A percentile compares a stretch with the other conserved stretches of the same genome.
Evolutionary conservation across 495 filamentous ascomycete species (phyloP).

Genomic region (Sphaerosporella brunnea): DNA sequence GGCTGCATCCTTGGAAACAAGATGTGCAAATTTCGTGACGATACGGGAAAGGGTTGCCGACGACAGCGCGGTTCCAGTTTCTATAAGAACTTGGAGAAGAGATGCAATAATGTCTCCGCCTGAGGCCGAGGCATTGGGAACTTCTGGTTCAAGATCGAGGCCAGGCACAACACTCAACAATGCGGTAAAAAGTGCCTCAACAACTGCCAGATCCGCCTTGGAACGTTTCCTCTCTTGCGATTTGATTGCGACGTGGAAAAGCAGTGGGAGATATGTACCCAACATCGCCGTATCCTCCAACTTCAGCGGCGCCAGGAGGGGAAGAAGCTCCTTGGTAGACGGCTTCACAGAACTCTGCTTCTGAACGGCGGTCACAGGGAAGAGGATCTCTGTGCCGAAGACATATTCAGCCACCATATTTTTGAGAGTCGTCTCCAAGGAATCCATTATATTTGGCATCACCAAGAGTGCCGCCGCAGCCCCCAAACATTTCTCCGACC

Average conservation of each 20-base stretch:
- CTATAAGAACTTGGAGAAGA: slow-evolving; percentile 15
- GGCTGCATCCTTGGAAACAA: background rate
- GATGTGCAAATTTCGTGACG: slow-evolving; percentile 15
- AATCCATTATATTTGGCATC: background rate
- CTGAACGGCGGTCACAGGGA: background rate
- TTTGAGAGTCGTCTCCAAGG: slow-evolving; percentile 5
- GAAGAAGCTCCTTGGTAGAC: slow-evolving; percentile 12
- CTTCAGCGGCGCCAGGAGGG: slow-evolving; percentile 12
- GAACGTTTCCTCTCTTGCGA: slow-evolving; percentile 8
- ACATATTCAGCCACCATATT: slow-evolving; percentile 19
- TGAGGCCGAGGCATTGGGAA: background rate
- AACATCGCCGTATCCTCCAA: background rate
- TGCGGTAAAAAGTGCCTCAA: slow-evolving; percentile 15
- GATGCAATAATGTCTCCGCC: background rate
- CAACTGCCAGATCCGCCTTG: slow-evolving; percentile 7
- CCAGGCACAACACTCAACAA: background rate
- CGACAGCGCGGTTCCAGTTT: slow-evolving; percentile 13
- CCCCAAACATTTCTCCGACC: slow-evolving; percentile 9
- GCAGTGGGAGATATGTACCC: slow-evolving; percentile 1
- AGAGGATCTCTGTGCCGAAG: slow-evolving; percentile 11
- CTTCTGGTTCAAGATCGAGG: background rate
- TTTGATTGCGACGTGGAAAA: slow-evolving; percentile 15
- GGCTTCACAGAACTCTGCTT: slow-evolving; percentile 4
- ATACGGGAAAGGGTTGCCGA: slow-evolving; percentile 12
- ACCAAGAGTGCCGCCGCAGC: slow-evolving; percentile 1